phyloP scores from a whole-genome alignment of 2,329 filamentous ascomycete genomes.

The Neocucurbitaria cava region DNA sequence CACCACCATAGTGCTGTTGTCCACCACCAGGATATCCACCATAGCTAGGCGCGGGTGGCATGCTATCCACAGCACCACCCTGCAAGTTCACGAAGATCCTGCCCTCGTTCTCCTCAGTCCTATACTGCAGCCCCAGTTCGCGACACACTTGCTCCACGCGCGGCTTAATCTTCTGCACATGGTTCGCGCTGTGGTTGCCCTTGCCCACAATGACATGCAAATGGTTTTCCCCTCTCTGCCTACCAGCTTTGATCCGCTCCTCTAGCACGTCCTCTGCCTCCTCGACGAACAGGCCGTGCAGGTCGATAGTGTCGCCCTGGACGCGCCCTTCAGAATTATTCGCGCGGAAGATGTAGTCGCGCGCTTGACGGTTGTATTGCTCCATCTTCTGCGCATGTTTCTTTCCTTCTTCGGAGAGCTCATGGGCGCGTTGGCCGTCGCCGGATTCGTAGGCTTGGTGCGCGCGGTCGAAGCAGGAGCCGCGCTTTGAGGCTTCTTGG shows the following conservation, averaged over 20 bases:
- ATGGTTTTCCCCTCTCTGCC: slow-evolving; percentile 75
- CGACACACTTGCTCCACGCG: slow-evolving; percentile 85
- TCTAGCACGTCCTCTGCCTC: slow-evolving; percentile 93
- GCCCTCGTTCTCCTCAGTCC: slow-evolving; percentile 88
- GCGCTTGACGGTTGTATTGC: slow-evolving; percentile 87
- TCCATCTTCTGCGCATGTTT: slow-evolving; percentile 83
- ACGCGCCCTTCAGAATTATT: slow-evolving; percentile 85
- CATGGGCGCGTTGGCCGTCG: slow-evolving; percentile 83
- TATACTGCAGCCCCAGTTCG: slow-evolving; percentile 81
- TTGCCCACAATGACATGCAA: slow-evolving; percentile 96
- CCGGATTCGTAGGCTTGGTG: slow-evolving; percentile 82
- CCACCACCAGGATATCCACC: slow-evolving; percentile 50
- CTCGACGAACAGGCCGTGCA: slow-evolving; percentile 93
- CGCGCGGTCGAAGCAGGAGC: slow-evolving; percentile 71
- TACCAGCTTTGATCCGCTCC: slow-evolving; percentile 80
- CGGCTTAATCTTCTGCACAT: slow-evolving; percentile 96
- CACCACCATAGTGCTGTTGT: slow-evolving; percentile 51
- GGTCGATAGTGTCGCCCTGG: slow-evolving; percentile 82
- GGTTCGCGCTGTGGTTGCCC: slow-evolving; percentile 82
- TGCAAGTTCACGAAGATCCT: slow-evolving; percentile 87
- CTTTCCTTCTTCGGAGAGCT: slow-evolving; percentile 85
- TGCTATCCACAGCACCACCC: slow-evolving; percentile 63
- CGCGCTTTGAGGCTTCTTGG: slow-evolving; percentile 79
- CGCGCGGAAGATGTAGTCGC: slow-evolving; percentile 92
- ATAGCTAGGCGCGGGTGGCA: slow-evolving; percentile 50